phyloP scores from a whole-genome alignment of 768 basidiomycete species.

The Nidularia sp. region DNA sequence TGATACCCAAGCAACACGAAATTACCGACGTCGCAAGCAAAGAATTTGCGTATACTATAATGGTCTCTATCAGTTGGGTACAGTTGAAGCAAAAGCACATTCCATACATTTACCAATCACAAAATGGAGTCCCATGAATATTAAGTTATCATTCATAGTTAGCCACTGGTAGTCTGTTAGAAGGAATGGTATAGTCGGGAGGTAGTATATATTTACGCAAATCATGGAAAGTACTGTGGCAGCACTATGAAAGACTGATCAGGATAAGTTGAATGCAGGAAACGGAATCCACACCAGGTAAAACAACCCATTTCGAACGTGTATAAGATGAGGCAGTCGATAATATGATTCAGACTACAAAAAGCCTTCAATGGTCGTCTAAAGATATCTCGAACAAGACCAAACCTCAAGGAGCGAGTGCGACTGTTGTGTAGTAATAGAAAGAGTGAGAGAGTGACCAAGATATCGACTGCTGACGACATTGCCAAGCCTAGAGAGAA shows the following conservation, averaged over 20 bases:
- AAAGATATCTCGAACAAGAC: neutral
- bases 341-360: slow-evolving; percentile 28
- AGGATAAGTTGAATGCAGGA: neutral
- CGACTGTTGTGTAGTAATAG: slow-evolving; percentile 24
- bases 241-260: slow-evolving; percentile 18
- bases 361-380: neutral
- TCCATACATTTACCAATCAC: slow-evolving; percentile 39
- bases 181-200: neutral
- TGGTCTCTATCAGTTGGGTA: neutral
- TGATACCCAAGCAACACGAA: slow-evolving; percentile 3
- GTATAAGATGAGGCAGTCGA: slow-evolving; percentile 35
- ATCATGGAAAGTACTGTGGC: slow-evolving; percentile 46
- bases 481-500: slow-evolving; percentile 40
- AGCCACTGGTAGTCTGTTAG: slow-evolving; percentile 31
- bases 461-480: slow-evolving; percentile 32
- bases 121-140: slow-evolving; percentile 47
- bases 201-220: slow-evolving; percentile 26
- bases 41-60: slow-evolving; percentile 43
- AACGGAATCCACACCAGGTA: slow-evolving; percentile 21
- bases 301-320: slow-evolving; percentile 37
- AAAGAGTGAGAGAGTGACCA: slow-evolving; percentile 30
- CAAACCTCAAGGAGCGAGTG: slow-evolving; percentile 22
- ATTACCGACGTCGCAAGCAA: slow-evolving; percentile 27
- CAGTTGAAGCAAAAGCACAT: slow-evolving; percentile 4
- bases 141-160: slow-evolving; percentile 34